Evolutionary conservation across 2,329 filamentous ascomycete genomes (phyloP).

Genomic region (Zasmidium citrigriseum): DNA sequence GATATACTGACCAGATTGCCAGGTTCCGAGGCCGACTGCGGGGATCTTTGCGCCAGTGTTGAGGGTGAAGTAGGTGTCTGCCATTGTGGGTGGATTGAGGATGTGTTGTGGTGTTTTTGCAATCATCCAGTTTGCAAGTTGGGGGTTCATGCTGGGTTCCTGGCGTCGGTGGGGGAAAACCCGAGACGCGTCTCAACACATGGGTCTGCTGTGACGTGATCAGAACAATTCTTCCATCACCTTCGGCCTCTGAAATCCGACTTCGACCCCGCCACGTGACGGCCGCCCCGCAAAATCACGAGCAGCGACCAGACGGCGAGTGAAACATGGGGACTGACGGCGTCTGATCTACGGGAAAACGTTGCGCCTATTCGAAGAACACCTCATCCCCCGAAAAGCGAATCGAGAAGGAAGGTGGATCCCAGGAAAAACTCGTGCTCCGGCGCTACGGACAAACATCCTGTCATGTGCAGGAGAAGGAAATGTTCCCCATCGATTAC

Average conservation of each 20-base stretch:
- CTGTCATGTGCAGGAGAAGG: not conserved
- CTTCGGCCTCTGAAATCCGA: not conserved
- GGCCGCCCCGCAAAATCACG: not conserved
- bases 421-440: conserved; percentile 7
- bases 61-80: conserved; percentile 34
- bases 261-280: not conserved
- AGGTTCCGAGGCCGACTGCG: conserved; percentile 41
- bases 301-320: not conserved
- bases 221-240: not conserved
- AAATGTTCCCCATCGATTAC: conserved; percentile 4
- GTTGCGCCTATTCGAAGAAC: not conserved
- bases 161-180: conserved; percentile 4
- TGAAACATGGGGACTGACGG: conserved; percentile 1
- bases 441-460: not conserved
- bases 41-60: conserved; percentile 43
- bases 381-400: not conserved
- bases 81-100: conserved; percentile 28
- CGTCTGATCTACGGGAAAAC: conserved; percentile 1
- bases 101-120: conserved; percentile 30
- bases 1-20: conserved; percentile 32
- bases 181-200: conserved; percentile 3
- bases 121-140: conserved; percentile 34
- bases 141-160: conserved; percentile 28
- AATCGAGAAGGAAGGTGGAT: not conserved
- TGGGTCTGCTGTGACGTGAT: not conserved